These are phyloP conservation scores for Piedraia hortae DNA, from an alignment of 2,329 filamentous ascomycete genomes.

Conservation along the genomic window DNA sequence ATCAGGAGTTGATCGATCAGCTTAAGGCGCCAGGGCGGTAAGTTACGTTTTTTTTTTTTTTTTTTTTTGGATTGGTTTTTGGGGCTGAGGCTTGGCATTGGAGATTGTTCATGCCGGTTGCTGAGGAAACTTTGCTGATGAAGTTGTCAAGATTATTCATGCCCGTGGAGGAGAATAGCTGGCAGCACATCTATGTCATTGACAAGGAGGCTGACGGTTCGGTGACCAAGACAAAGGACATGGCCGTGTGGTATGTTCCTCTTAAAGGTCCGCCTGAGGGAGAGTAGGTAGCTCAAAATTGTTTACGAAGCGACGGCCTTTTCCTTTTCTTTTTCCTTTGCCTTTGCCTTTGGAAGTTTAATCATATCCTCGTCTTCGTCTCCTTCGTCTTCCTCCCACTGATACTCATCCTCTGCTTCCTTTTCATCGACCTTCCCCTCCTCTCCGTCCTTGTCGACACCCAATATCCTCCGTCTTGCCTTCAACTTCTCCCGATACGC, in stretches of 20 bases:
- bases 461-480: constrained; percentile 39
- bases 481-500: constrained; percentile 68
- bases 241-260: constrained; percentile 51
- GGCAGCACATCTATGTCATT: constrained; percentile 45
- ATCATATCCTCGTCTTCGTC: no score
- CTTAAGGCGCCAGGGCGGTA: constrained; percentile 46
- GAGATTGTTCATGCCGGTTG: constrained; percentile 1
- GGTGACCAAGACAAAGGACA: constrained; percentile 32
- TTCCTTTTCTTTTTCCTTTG: no score
- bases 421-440: no score
- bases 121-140: constrained; percentile 2
- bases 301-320: no score
- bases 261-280: constrained; percentile 34
- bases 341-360: no score
- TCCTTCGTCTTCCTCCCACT: no score
- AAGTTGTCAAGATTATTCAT: constrained; percentile 35
- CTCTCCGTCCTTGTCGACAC: no score
- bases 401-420: no score
- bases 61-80: not conserved
- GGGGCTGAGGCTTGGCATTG: not conserved
- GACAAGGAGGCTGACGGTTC: constrained; percentile 41
- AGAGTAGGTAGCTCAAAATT: no score
- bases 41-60: constrained; percentile 3
- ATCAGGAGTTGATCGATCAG: constrained; percentile 46
- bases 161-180: constrained; percentile 32